A percentile compares a stretch with the other conserved stretches of the same genome.
phyloP scores from a whole-genome alignment of 2,329 filamentous ascomycete species.

The Alternaria consortialis region DNA sequence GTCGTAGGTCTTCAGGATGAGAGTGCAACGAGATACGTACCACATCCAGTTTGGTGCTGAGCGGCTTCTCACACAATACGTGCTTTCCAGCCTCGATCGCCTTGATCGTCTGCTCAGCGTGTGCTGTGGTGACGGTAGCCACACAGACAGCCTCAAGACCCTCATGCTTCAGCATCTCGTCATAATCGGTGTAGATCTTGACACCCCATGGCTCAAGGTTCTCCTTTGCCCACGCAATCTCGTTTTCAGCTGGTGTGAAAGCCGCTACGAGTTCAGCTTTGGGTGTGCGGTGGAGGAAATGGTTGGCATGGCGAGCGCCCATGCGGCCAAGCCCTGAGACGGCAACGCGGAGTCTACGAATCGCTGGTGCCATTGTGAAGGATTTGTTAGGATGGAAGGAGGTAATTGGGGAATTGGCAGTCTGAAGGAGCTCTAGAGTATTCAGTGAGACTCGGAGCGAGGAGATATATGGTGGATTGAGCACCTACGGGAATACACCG shows the following conservation, averaged over 20 bases:
- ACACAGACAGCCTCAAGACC: slow-evolving; percentile 65
- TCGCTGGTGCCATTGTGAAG: slow-evolving; percentile 43
- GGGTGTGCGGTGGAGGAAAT: slow-evolving; percentile 58
- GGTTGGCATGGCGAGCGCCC: slow-evolving; percentile 59
- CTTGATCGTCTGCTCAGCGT: slow-evolving; percentile 66
- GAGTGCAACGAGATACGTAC: slow-evolving; percentile 51
- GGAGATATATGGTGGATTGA: not conserved
- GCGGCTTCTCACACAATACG: slow-evolving; percentile 68
- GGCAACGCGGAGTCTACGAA: slow-evolving; percentile 56
- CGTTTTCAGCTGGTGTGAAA: slow-evolving; percentile 55
- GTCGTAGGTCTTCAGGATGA: not conserved
- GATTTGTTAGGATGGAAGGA: not conserved
- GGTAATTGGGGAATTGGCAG: not conserved
- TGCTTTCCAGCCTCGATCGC: slow-evolving; percentile 65
- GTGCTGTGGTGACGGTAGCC: slow-evolving; percentile 63
- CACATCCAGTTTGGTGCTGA: slow-evolving; percentile 67
- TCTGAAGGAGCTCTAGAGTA: not conserved
- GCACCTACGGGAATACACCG: slow-evolving; percentile 1
- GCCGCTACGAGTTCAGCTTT: slow-evolving; percentile 59
- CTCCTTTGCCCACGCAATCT: slow-evolving; percentile 59
- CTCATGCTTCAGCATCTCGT: slow-evolving; percentile 65
- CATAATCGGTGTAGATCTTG: slow-evolving; percentile 63
- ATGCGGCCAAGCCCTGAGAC: slow-evolving; percentile 60
- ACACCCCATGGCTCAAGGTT: slow-evolving; percentile 63
- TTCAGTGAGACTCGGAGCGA: not conserved